Evolutionary conservation across 495 filamentous ascomycete species (phyloP).

Genomic region (Aspergillus ostianus): DNA sequence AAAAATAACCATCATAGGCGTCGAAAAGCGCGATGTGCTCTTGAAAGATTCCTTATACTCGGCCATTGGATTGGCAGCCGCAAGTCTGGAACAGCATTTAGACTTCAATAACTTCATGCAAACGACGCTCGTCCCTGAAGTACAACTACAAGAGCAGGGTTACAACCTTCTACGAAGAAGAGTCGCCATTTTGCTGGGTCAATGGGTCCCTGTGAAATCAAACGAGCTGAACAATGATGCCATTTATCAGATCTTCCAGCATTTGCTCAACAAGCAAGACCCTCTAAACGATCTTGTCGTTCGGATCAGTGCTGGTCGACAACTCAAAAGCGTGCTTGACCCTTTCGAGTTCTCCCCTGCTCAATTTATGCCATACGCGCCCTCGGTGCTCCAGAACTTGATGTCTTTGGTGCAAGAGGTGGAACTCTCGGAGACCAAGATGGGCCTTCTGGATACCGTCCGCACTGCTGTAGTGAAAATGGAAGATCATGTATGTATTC

Average conservation of each 20-base stretch:
- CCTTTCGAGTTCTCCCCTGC: conserved; percentile 76
- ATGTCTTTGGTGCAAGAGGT: conserved; percentile 77
- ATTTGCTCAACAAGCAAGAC: conserved; percentile 77
- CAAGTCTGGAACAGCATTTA: conserved; percentile 65
- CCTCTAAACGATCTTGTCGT: conserved; percentile 86
- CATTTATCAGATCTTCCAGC: conserved; percentile 87
- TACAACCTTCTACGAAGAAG: conserved; percentile 86
- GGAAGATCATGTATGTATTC: conserved; percentile 63
- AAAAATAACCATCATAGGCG: conserved; percentile 28
- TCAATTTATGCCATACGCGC: conserved; percentile 70
- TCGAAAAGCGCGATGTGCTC: conserved; percentile 65
- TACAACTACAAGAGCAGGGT: conserved; percentile 69
- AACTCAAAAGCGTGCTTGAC: conserved; percentile 74
- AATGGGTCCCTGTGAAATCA: conserved; percentile 81
- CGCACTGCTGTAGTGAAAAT: conserved; percentile 75
- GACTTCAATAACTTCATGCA: conserved; percentile 81
- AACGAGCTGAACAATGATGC: conserved; percentile 60
- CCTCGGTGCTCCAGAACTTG: conserved; percentile 63
- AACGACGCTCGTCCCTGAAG: conserved; percentile 71
- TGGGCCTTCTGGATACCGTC: conserved; percentile 82
- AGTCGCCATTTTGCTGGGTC: conserved; percentile 80
- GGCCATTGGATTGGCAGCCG: conserved; percentile 81
- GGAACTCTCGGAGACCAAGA: conserved; percentile 80
- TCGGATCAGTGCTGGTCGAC: conserved; percentile 82
- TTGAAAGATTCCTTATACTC: conserved; percentile 93